phyloP scores from a whole-genome alignment of 164 flowering plant species.

The Tetracentron sinense region DNA sequence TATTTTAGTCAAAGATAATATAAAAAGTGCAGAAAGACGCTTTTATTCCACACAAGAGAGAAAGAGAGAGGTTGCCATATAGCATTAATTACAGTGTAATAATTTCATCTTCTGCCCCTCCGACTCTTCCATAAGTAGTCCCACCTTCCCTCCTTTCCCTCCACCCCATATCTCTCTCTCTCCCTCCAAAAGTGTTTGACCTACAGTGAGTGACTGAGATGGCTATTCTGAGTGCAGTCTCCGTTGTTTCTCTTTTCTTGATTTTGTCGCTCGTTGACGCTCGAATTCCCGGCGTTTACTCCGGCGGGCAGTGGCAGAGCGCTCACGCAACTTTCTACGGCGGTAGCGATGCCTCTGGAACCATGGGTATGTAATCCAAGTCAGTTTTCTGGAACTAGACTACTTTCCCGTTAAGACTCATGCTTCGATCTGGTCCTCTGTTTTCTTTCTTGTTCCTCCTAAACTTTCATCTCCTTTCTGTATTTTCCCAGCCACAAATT shows the following conservation, averaged over 20 bases:
- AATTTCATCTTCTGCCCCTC: slow-evolving; percentile 14
- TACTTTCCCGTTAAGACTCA: not conserved
- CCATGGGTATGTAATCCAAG: slow-evolving; percentile 57
- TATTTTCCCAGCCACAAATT: too few relatives aligned
- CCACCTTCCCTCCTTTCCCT: slow-evolving; percentile 10
- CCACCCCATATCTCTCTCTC: not conserved
- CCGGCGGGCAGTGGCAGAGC: slow-evolving; percentile 56
- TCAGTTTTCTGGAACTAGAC: not conserved
- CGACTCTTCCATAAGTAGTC: slow-evolving; percentile 36
- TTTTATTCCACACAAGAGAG: not conserved
- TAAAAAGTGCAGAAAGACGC: not conserved
- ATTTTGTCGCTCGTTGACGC: slow-evolving; percentile 34
- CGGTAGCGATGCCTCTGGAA: slow-evolving; percentile 87
- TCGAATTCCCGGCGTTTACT: slow-evolving; percentile 64
- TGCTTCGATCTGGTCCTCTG: not conserved
- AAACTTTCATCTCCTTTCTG: not conserved
- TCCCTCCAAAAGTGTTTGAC: not conserved
- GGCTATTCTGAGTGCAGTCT: not conserved
- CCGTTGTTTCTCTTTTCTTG: slow-evolving; percentile 13
- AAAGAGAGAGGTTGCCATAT: too few relatives aligned
- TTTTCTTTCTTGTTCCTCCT: not conserved
- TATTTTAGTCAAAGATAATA: not conserved
- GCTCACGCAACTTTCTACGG: slow-evolving; percentile 95
- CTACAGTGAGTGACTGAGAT: not conserved
- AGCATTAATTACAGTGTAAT: slow-evolving; percentile 19